Base-by-base conservation (phyloP, 176 grass and related monocot genomes). In the Dendrocalamus sinicus region DNA sequence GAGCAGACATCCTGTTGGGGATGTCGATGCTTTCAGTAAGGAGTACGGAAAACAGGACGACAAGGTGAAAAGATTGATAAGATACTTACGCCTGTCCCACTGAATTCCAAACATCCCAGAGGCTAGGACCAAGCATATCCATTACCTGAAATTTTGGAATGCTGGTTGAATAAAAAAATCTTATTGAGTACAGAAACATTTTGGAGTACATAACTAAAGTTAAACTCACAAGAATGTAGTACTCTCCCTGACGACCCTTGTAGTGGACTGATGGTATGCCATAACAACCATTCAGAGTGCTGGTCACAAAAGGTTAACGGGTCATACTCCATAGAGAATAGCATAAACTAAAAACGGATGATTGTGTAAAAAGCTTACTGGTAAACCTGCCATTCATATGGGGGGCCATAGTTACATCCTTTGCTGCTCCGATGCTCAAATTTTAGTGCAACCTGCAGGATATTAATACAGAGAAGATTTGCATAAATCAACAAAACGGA, bases 101-200 rank as follows among this genome's bases (percentile, higher is more conserved):
- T 78, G 94, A 94, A 89, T 97, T 97, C 94, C 94, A 97, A 76
- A 94, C 90, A 83, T 97, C 94, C 92, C 94, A 94, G 72, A 97
- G 88, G 89, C 94, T 97, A 62, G 94, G 90, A 63, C 94, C 94
- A 63, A 97, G 88, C 92, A 97, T 97, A 84, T 97, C 94, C 94
- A 97, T 97, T 78, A 97, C 92, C 94, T 97, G 82, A 89, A 93
- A 91, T 81, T 80, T 73, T 54, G 43, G 59, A 81, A 83, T 85
- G 17, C 22, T 24, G 45, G 77, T 26, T 83, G 7, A 48, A 32
- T 67, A 30, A 83, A 81, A 73, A 4, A 40, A 52, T 20, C 44
- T 19, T 40, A 66, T 85, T 30, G 68, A 75, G 81, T 67, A 26
- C 50, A 64, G 71, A 72, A 52, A 44, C 54, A 85, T 55, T 60